Base-by-base conservation (phyloP, 2,329 filamentous ascomycete species). In the Botrytis aclada region DNA sequence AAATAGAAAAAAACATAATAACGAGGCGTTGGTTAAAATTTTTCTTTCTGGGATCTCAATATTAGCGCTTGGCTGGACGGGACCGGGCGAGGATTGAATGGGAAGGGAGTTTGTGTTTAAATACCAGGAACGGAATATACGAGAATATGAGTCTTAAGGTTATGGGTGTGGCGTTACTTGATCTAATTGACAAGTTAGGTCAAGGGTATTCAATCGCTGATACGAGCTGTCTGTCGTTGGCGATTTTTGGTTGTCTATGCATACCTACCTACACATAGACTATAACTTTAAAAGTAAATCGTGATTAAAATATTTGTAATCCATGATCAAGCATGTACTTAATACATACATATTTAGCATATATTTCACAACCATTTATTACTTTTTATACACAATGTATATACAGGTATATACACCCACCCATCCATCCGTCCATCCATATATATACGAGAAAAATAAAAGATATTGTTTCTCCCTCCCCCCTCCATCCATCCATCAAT, bases 11-110 rank as follows among this genome's bases (percentile, higher is more conserved):
- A n/a, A 34, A 41, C 54, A 69, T 1, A 58, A 63, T 61, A 67
- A 63, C 32, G 73, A 56, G 65, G 37, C 69, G 69, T 70, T 63
- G 34, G 37, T 41, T 47, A 45, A 70, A 51, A 43, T 29, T 56
- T n/a, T 69, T 69, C 47, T 69, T 69, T 69, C 47, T 69, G 29
- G 70, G 63, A 34, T 72, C 47, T 72, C 54, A 61, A 65, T 39
- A 51, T 61, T 69, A 51, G 63, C 70, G 70, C 51, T 29, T 72
- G 70, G 34, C 47, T 56, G 34, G 37, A n/a, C 45, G 41, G 64
- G 64, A 29, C 32, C 37, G 25, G 64, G 64, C 9, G n/a, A 39
- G 39, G 14, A 56, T 18, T 56, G 51, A 41, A 16, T 62, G 63
- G 41, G n/a, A 69, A 56, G 34, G 65, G 65, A 41, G 20, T 69